Conservation (phyloP, 306 rosid genomes). For the Begonia loranthoides region DNA sequence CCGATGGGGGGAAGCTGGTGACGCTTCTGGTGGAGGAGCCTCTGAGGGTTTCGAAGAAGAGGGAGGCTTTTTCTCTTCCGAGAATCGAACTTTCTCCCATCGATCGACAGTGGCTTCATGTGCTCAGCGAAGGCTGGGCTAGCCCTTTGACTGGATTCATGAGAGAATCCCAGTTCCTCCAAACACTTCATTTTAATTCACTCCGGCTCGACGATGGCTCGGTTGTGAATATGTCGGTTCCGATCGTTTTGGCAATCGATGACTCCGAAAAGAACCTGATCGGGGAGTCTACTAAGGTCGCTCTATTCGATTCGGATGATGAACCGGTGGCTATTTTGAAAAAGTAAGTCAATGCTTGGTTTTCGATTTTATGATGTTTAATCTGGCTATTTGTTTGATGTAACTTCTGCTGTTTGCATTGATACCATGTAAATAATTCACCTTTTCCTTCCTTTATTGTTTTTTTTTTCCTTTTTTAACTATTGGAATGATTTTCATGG, state of each 20-base stretch:
- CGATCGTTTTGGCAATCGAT: conserved; percentile 79
- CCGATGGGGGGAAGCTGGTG: conserved; percentile 88
- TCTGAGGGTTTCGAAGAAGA: conserved; percentile 26
- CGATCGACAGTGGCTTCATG: conserved; percentile 82
- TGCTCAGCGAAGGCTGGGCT: conserved; percentile 96
- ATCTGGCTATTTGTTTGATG: no score
- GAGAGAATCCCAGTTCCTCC: conserved; percentile 99
- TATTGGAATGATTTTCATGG: no score
- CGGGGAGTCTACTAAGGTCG: conserved; percentile 59
- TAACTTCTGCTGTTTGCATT: no score
- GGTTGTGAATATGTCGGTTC: conserved; percentile 83
- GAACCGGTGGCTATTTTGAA: conserved; percentile 68
- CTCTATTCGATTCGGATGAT: conserved; percentile 52
- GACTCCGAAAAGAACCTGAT: conserved; percentile 59
- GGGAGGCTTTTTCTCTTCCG: conserved; percentile 47
- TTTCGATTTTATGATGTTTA: no score
- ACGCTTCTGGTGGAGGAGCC: conserved; percentile 48
- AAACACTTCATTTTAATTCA: conserved; percentile 97
- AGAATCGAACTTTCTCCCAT: conserved; percentile 50
- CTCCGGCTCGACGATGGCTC: conserved; percentile 76
- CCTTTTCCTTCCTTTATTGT: no score
- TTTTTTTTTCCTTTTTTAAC: no score
- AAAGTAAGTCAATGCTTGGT: conserved; percentile 29
- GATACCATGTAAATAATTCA: no score
- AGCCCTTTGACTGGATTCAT: conserved; percentile 83